Percentiles rank a stretch among this genome's conserved stretches.
These are phyloP conservation scores for Aureobasidium sp. DNA, from an alignment of 2,329 filamentous ascomycete genomes.

Conservation along the genomic window DNA sequence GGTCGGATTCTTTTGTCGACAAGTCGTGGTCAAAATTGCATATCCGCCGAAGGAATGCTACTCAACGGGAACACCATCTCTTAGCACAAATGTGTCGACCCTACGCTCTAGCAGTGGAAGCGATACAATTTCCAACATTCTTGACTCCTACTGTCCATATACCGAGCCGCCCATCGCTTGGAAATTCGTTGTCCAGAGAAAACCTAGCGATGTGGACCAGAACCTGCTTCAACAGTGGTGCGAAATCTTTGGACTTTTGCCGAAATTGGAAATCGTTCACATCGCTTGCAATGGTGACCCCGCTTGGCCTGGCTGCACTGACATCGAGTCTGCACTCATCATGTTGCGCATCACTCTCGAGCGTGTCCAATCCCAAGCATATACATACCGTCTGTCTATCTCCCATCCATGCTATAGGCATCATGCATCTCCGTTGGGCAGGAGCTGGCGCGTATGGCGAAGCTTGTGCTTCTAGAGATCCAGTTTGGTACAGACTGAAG, in stretches of 20 bases:
- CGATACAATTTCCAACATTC: neutral
- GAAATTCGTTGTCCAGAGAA: slow-evolving; percentile 10
- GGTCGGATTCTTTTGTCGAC: neutral
- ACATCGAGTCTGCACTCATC: slow-evolving; percentile 23
- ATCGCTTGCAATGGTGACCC: slow-evolving; percentile 24
- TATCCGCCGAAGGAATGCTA: neutral
- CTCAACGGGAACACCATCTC: neutral
- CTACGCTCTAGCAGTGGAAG: neutral
- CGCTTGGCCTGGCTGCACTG: slow-evolving; percentile 25
- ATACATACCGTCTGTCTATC: slow-evolving; percentile 21
- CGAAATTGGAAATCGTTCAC: slow-evolving; percentile 19
- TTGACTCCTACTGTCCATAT: slow-evolving; percentile 2
- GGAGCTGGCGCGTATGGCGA: slow-evolving; percentile 23
- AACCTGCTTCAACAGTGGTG: slow-evolving; percentile 18
- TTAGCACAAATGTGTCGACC: neutral
- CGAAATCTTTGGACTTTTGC: slow-evolving; percentile 20
- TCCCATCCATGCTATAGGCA: slow-evolving; percentile 27
- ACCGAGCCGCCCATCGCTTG: slow-evolving; percentile 1
- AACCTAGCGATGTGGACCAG: neutral
- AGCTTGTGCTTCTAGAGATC: slow-evolving; percentile 2
- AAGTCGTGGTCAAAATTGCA: neutral
- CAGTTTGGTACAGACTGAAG: slow-evolving; percentile 23
- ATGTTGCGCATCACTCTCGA: slow-evolving; percentile 26
- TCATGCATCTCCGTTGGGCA: slow-evolving; percentile 29
- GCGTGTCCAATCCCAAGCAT: slow-evolving; percentile 15